A percentile compares a stretch with the other conserved stretches of the same genome.
phyloP scores from a whole-genome alignment of 306 rosid species.

The Adenanthera pavonina region DNA sequence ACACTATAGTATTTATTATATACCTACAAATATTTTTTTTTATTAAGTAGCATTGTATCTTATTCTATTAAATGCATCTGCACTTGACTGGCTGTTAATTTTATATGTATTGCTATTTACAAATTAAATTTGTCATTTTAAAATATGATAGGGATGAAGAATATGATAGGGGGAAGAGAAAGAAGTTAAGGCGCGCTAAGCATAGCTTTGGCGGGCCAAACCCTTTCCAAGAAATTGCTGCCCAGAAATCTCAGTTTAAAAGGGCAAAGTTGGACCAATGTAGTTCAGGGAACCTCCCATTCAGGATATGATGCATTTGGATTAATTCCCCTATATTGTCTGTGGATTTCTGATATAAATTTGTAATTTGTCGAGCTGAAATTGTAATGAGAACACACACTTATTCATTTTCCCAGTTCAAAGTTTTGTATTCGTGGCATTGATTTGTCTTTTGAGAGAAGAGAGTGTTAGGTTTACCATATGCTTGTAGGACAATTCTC shows the following conservation, averaged over 20 bases:
- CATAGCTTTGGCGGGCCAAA: slow-evolving; percentile 64
- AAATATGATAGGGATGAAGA: slow-evolving; percentile 84
- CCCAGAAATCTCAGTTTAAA: slow-evolving; percentile 53
- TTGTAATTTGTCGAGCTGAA: slow-evolving; percentile 38
- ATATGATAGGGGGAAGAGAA: slow-evolving; percentile 83
- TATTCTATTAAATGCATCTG: not conserved
- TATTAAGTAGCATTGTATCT: not conserved
- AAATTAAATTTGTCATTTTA: not conserved
- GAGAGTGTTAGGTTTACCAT: slow-evolving; percentile 33
- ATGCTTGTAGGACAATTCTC: slow-evolving; percentile 35
- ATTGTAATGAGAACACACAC: slow-evolving; percentile 41
- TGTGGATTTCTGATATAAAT: slow-evolving; percentile 38
- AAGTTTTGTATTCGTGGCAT: slow-evolving; percentile 35
- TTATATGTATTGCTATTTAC: not conserved
- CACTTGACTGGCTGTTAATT: not conserved
- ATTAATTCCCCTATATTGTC: not conserved
- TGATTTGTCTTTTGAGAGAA: slow-evolving; percentile 12
- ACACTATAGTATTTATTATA: not conserved
- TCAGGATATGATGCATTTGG: slow-evolving; percentile 66
- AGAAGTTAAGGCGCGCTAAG: slow-evolving; percentile 66
- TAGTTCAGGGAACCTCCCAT: slow-evolving; percentile 67
- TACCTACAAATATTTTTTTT: not conserved
- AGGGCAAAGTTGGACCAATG: slow-evolving; percentile 55
- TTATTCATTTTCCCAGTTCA: slow-evolving; percentile 34
- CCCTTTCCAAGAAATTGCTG: slow-evolving; percentile 76